Percentiles rank a stretch among this genome's conserved stretches.
phyloP scores from a whole-genome alignment of 176 grass and related monocot species.

The Saccharum officinarum region DNA sequence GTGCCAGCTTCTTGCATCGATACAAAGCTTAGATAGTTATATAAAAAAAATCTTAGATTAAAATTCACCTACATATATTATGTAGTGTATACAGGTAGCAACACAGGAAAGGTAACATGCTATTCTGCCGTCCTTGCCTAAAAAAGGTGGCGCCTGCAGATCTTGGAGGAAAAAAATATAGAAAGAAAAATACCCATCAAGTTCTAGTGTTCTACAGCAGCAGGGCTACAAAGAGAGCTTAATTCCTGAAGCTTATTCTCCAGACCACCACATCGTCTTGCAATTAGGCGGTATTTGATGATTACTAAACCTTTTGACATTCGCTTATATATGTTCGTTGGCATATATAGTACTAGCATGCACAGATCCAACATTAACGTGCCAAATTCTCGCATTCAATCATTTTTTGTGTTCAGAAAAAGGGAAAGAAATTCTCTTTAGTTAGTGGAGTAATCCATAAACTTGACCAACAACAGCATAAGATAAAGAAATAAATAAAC shows the following conservation, averaged over 20 bases:
- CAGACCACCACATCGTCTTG: neutral
- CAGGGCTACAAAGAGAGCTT: neutral
- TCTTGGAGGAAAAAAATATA: neutral
- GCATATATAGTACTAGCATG: neutral
- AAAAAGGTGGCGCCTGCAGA: too few species aligned
- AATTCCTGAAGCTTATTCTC: neutral
- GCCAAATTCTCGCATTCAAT: conserved; percentile 1
- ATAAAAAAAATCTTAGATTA: neutral
- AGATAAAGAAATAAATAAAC: neutral
- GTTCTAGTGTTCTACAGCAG: neutral
- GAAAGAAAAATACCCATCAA: neutral
- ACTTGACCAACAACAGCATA: neutral
- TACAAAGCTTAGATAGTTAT: neutral
- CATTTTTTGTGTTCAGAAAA: neutral
- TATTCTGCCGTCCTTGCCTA: neutral
- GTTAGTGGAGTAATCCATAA: neutral
- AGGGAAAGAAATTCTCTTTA: neutral
- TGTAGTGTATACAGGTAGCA: neutral
- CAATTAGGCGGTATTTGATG: neutral
- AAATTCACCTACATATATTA: neutral
- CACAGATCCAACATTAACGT: conserved; percentile 27
- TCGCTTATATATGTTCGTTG: neutral
- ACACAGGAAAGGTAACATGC: neutral
- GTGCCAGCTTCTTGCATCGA: conserved; percentile 6
- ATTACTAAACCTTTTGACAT: conserved; percentile 15